phyloP scores from a whole-genome alignment of 2,329 filamentous ascomycete species.

The Alternaria novae-zelandiae region DNA sequence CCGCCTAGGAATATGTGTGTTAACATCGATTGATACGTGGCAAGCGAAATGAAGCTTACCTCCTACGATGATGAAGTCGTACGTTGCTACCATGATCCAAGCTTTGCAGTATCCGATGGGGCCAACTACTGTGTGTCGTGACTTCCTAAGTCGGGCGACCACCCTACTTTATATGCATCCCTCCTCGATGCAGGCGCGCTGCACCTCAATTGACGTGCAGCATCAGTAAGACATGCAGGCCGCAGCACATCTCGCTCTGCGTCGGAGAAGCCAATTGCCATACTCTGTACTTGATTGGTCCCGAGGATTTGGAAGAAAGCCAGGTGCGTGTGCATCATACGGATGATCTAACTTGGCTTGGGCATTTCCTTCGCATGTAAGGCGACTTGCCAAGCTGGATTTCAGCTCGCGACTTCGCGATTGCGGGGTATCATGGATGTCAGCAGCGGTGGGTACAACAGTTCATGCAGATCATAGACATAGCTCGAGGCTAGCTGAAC shows the following conservation, averaged over 20 bases:
- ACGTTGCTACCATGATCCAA: constrained; percentile 23
- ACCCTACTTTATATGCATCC: neutral
- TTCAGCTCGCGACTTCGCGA: neutral
- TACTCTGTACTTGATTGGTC: neutral
- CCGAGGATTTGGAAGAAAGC: neutral
- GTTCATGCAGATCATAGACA: neutral
- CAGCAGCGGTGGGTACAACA: neutral
- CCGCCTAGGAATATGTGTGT: constrained; percentile 53
- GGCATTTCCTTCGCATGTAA: neutral
- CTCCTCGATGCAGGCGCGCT: neutral
- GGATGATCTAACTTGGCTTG: neutral
- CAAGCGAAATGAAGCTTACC: constrained; percentile 26
- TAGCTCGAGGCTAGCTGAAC: neutral
- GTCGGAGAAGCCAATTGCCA: neutral
- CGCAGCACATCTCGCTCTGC: neutral
- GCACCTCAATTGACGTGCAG: neutral
- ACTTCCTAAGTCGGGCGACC: neutral
- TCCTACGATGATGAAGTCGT: constrained; percentile 53
- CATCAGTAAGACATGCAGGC: neutral
- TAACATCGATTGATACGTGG: neutral
- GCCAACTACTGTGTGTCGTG: neutral
- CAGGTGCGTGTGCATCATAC: neutral
- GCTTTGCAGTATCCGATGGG: neutral
- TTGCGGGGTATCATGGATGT: neutral
- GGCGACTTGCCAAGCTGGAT: neutral